Conservation (phyloP, 176 grass and related monocot species). For the Ananas comosus region DNA sequence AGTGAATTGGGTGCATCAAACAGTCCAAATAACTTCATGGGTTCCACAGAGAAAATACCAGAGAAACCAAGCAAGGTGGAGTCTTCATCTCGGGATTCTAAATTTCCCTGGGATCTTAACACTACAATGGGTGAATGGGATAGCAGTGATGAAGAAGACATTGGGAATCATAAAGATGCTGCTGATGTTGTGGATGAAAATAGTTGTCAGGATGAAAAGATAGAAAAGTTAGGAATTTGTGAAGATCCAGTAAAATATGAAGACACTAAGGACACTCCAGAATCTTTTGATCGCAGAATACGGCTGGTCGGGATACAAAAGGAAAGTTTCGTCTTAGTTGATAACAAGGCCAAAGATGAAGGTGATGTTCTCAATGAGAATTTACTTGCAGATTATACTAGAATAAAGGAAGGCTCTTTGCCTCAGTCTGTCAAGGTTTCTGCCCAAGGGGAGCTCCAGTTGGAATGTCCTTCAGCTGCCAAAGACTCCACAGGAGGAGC, state of each 20-base stretch:
- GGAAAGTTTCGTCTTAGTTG: conserved; percentile 7
- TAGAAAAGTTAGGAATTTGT: conserved; percentile 9
- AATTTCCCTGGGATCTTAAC: conserved; percentile 96
- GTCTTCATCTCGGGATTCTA: conserved; percentile 36
- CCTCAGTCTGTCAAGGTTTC: conserved; percentile 11
- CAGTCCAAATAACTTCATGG: conserved; percentile 22
- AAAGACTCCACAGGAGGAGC: conserved; percentile 22
- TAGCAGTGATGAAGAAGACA: conserved; percentile 18
- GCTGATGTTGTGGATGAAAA: conserved; percentile 16
- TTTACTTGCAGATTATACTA: conserved; percentile 1
- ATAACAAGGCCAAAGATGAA: conserved; percentile 21
- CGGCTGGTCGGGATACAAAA: conserved; percentile 11
- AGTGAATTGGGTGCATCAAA: conserved; percentile 1
- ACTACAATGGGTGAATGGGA: conserved; percentile 82
- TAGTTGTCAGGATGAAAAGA: conserved; percentile 1
- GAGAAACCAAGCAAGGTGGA: conserved; percentile 22
- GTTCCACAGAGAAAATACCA: conserved; percentile 21
- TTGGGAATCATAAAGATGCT: conserved; percentile 12
- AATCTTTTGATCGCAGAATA: conserved; percentile 19
- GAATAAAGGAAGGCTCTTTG: background rate
- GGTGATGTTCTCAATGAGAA: conserved; percentile 13
- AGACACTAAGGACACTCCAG: conserved; percentile 13
- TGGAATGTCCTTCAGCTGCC: conserved; percentile 17
- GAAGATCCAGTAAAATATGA: background rate
- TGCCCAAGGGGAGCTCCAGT: conserved; percentile 9